phyloP scores from a whole-genome alignment of 371 early-diverging fungal species.

The Mortierella sp. region DNA sequence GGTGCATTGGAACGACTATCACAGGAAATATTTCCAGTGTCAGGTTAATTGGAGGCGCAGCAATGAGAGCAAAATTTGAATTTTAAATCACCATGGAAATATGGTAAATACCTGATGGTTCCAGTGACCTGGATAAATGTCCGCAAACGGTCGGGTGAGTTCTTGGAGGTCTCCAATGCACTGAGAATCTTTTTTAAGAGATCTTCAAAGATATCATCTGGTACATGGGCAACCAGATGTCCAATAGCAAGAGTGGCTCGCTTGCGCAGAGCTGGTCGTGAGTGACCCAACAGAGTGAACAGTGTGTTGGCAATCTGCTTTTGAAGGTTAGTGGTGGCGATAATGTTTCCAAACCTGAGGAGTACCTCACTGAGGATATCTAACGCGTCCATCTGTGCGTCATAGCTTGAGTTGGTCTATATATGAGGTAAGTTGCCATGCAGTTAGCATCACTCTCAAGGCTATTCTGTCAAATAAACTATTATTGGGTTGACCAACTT shows the following conservation, averaged over 20 bases:
- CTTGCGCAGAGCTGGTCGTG: conserved; percentile 87
- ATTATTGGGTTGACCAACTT: too few relatives aligned
- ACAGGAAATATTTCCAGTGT: conserved; percentile 12
- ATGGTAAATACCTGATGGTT: conserved; percentile 70
- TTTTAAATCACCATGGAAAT: neutral
- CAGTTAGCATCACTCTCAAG: neutral
- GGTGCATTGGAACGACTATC: conserved; percentile 79
- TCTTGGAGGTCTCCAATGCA: conserved; percentile 62
- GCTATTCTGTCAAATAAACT: too few relatives aligned
- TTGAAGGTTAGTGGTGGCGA: conserved; percentile 64
- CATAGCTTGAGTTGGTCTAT: conserved; percentile 67
- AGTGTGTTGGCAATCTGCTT: conserved; percentile 73
- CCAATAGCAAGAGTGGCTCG: conserved; percentile 84
- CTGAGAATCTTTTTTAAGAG: conserved; percentile 62
- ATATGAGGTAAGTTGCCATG: neutral
- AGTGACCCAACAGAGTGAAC: conserved; percentile 75
- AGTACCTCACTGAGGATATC: conserved; percentile 89
- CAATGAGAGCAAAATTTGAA: neutral
- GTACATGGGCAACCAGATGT: conserved; percentile 75
- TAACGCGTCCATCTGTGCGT: conserved; percentile 85
- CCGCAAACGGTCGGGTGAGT: conserved; percentile 72
- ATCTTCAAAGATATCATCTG: conserved; percentile 79
- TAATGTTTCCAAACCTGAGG: conserved; percentile 77
- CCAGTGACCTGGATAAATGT: conserved; percentile 82
- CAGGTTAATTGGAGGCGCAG: conserved; percentile 27